phyloP scores from a whole-genome alignment of 306 rosid species.

The Vigna radiata region DNA sequence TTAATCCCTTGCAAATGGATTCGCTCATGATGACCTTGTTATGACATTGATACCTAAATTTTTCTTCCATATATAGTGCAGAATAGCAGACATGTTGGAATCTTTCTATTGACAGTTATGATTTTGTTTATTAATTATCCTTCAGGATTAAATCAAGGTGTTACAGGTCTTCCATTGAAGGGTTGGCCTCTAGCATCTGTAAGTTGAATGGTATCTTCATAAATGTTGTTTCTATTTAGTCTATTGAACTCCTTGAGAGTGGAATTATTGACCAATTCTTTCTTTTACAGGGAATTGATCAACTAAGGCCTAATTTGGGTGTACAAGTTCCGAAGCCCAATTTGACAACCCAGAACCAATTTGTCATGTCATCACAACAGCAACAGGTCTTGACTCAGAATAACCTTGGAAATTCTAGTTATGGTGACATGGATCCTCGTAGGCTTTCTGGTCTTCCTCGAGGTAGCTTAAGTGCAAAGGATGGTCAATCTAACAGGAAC shows the following conservation, averaged over 20 bases:
- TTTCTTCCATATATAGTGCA: slow-evolving; percentile 15
- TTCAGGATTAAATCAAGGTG: slow-evolving; percentile 81
- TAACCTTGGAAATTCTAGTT: slow-evolving; percentile 63
- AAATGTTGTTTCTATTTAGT: slow-evolving; percentile 1
- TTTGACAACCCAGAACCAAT: slow-evolving; percentile 63
- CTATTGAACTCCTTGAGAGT: slow-evolving; percentile 38
- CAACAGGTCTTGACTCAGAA: slow-evolving; percentile 80
- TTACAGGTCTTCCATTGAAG: slow-evolving; percentile 73
- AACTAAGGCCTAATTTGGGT: slow-evolving; percentile 77
- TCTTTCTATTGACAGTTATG: slow-evolving; percentile 26
- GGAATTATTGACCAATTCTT: slow-evolving; percentile 32
- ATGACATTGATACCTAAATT: slow-evolving; percentile 31
- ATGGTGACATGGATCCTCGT: slow-evolving; percentile 83
- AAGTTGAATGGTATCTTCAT: slow-evolving; percentile 55
- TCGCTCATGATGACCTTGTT: slow-evolving; percentile 20
- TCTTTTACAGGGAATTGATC: slow-evolving; percentile 80
- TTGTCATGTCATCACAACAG: slow-evolving; percentile 80
- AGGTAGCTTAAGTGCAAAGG: slow-evolving; percentile 72
- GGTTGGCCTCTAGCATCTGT: slow-evolving; percentile 91
- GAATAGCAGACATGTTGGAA: slow-evolving; percentile 21
- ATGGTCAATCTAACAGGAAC: slow-evolving; percentile 68
- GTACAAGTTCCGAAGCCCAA: slow-evolving; percentile 85
- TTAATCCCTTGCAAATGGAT: slow-evolving; percentile 31
- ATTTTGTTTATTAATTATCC: slow-evolving; percentile 30
- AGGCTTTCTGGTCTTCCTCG: slow-evolving; percentile 79